A percentile compares a stretch with the other conserved stretches of the same genome.
phyloP scores from a whole-genome alignment of 2,329 filamentous ascomycete genomes.

The Verticillium nubilum region DNA sequence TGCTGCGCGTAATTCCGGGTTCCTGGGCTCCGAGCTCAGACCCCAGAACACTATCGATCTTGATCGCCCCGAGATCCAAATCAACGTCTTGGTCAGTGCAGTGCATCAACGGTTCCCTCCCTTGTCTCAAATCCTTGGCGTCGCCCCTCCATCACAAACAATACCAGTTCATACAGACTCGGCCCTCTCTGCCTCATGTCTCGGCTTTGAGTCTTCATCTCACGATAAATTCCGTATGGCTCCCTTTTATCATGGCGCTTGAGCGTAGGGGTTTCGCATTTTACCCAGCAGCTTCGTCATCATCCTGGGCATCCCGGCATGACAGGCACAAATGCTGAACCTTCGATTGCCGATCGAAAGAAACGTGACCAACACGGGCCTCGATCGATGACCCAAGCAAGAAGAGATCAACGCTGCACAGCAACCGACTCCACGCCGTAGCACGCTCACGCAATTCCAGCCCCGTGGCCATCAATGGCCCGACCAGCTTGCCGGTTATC shows the following conservation, averaged over 20 bases:
- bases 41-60: not conserved
- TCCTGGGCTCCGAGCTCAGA: not conserved
- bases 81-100: not conserved
- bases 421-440: not conserved
- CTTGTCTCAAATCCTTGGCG: not conserved
- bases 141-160: not conserved
- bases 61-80: not conserved
- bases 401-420: not conserved
- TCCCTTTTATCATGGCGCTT: not conserved
- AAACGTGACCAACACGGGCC: not conserved
- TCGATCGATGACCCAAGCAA: not conserved
- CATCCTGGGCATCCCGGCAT: not conserved
- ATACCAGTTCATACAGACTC: not conserved
- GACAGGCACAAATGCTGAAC: not conserved
- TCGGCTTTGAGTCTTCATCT: not conserved
- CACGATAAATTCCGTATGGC: not conserved
- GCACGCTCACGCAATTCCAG: not conserved
- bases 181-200: not conserved
- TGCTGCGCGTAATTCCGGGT: not conserved
- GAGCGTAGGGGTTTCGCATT: not conserved
- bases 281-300: not conserved
- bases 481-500: not conserved
- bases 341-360: not conserved
- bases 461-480: not conserved
- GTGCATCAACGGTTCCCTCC: not conserved